Conservation (phyloP, 208 protist species). For the Porcisia hertigi region DNA sequence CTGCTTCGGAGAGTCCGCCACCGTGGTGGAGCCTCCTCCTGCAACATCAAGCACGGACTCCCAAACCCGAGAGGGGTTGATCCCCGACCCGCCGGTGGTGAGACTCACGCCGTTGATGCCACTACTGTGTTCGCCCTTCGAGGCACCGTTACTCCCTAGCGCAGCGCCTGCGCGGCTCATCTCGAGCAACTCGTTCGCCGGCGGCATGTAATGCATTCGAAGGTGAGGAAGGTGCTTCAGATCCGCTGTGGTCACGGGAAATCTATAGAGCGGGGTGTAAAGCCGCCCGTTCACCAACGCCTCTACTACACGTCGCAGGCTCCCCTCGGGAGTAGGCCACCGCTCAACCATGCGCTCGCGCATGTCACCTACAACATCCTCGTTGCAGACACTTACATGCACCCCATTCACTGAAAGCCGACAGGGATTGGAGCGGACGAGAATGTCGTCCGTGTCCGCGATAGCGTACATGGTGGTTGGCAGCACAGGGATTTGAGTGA, state of each 20-base stretch:
- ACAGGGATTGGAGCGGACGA: slow-evolving; percentile 84
- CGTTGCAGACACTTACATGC: slow-evolving; percentile 84
- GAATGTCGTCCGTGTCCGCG: slow-evolving; percentile 55
- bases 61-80: slow-evolving; percentile 15
- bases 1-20: not conserved
- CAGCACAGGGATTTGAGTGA: slow-evolving; percentile 79
- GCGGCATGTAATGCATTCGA: slow-evolving; percentile 57
- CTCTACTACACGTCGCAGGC: slow-evolving; percentile 81
- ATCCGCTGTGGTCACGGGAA: slow-evolving; percentile 59
- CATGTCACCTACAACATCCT: slow-evolving; percentile 78
- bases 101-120: slow-evolving; percentile 2
- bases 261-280: slow-evolving; percentile 71
- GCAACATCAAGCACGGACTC: slow-evolving; percentile 15
- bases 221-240: slow-evolving; percentile 60
- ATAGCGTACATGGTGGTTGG: slow-evolving; percentile 82
- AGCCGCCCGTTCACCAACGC: slow-evolving; percentile 61
- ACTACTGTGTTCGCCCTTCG: not conserved
- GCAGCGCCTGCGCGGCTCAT: not conserved
- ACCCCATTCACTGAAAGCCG: slow-evolving; percentile 78
- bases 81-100: not conserved
- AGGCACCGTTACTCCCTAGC: not conserved
- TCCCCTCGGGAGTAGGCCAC: slow-evolving; percentile 70
- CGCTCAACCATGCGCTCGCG: slow-evolving; percentile 75
- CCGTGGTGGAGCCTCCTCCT: not conserved
- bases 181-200: slow-evolving; percentile 22